Percentiles rank a stretch among this genome's conserved stretches.
Evolutionary conservation across 1,284 basidiomycete genomes (phyloP).

Genomic region (Tilletia walkeri): DNA sequence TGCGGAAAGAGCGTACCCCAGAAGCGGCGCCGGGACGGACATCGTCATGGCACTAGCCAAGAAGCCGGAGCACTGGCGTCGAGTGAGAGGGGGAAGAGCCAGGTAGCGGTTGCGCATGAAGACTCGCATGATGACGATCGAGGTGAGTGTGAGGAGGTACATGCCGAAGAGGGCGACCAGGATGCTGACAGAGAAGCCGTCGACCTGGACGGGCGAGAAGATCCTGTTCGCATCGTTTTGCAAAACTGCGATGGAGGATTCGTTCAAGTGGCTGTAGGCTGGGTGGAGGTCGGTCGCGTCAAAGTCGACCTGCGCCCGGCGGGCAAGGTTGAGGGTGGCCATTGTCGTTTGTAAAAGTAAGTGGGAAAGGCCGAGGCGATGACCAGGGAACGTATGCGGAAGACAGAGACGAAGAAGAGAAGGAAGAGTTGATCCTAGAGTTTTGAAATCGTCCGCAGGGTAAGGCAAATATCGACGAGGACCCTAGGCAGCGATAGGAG

Average conservation of each 20-base stretch:
- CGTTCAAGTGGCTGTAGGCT: neutral
- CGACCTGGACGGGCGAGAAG: neutral
- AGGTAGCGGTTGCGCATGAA: neutral
- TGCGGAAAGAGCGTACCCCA: constrained; percentile 6
- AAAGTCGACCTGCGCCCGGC: constrained; percentile 8
- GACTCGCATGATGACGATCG: neutral
- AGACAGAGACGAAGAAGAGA: neutral
- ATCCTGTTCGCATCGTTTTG: neutral
- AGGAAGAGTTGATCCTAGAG: neutral
- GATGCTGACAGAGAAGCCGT: constrained; percentile 9
- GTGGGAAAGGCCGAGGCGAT: neutral
- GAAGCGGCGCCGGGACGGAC: neutral
- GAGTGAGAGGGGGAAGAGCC: neutral
- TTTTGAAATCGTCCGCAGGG: neutral
- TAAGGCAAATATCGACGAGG: no score
- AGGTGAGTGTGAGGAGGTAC: neutral
- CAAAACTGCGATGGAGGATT: neutral
- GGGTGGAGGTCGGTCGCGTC: constrained; percentile 7
- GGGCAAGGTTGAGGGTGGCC: neutral
- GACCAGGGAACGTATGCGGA: neutral
- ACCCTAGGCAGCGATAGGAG: no score
- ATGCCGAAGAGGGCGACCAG: constrained; percentile 15
- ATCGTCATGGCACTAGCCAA: neutral
- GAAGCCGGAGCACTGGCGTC: neutral
- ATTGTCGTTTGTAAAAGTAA: neutral